A percentile compares a stretch with the other conserved stretches of the same genome.
These are phyloP conservation scores for Chlamydomonas sp. DNA, from an alignment of 139 green algal genomes.

Conservation along the genomic window DNA sequence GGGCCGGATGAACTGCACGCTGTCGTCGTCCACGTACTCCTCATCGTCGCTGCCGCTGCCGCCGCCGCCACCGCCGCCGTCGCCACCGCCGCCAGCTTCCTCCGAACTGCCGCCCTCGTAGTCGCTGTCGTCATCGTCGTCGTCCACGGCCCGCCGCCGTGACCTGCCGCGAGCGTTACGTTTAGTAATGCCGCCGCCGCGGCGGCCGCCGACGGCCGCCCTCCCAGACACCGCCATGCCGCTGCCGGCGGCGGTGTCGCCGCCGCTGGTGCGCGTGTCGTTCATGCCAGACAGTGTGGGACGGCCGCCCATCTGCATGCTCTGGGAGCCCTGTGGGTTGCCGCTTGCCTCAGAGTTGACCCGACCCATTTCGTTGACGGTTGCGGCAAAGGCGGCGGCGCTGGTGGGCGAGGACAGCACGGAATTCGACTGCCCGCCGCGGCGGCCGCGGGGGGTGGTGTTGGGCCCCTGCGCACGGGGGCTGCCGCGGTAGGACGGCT, in stretches of 20 bases:
- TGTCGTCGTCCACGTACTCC: slow-evolving; percentile 22
- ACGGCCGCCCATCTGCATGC: no score
- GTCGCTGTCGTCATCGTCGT: background rate
- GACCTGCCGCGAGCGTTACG: no score
- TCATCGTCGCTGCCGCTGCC: background rate
- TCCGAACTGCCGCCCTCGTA: background rate
- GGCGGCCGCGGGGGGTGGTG: background rate
- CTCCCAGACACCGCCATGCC: no score
- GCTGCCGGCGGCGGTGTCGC: background rate
- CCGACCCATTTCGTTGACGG: background rate
- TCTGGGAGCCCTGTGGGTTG: no score
- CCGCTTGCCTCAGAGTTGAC: background rate
- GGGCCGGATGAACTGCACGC: slow-evolving; percentile 4
- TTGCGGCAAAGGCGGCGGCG: no score
- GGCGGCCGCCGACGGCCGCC: background rate
- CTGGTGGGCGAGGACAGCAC: no score
- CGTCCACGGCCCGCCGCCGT: slow-evolving; percentile 3
- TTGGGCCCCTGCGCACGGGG: background rate
- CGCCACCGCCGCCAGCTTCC: background rate
- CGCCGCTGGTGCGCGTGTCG: background rate
- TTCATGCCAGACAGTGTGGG: no score
- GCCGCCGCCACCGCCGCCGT: background rate
- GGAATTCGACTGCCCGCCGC: no score
- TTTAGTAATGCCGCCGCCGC: background rate
- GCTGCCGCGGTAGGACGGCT: background rate